phyloP scores from a whole-genome alignment of 1,284 basidiomycete genomes.

The Omphalotus olearius region DNA sequence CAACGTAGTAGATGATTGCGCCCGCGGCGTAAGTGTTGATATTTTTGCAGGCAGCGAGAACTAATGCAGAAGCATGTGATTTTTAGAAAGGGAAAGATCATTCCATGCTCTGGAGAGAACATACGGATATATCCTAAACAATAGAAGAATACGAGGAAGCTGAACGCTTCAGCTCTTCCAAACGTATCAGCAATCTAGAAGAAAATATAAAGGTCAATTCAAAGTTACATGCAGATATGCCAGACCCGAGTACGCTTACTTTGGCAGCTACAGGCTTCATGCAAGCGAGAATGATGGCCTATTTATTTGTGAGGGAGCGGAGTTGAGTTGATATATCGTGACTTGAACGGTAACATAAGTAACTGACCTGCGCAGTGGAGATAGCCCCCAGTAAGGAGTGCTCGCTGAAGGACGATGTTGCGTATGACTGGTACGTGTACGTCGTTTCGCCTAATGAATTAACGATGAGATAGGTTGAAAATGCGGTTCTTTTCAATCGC shows the following conservation, averaged over 20 bases:
- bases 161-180: slow-evolving; percentile 9
- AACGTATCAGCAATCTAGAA: slow-evolving; percentile 9
- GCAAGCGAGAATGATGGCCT: slow-evolving; percentile 10
- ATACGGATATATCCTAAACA: slow-evolving; percentile 8
- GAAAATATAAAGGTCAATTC: not conserved
- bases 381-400: slow-evolving; percentile 8
- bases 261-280: slow-evolving; percentile 12
- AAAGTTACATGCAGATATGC: not conserved
- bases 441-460: slow-evolving; percentile 2
- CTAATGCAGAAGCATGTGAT: slow-evolving; percentile 2
- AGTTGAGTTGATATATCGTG: too few species aligned
- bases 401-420: slow-evolving; percentile 7
- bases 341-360: too few species aligned
- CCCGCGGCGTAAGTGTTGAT: slow-evolving; percentile 8
- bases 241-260: not conserved
- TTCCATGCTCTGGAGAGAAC: not conserved
- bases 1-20: slow-evolving; percentile 9
- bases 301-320: too few species aligned
- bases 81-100: not conserved
- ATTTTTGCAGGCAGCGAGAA: slow-evolving; percentile 6
- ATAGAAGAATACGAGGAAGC: slow-evolving; percentile 9
- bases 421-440: slow-evolving; percentile 6
- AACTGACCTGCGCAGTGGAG: slow-evolving; percentile 1
- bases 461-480: not conserved
- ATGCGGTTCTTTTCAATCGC: too few species aligned